Evolutionary conservation across 495 filamentous ascomycete species (phyloP).

Genomic region (Penicillium parvum): DNA sequence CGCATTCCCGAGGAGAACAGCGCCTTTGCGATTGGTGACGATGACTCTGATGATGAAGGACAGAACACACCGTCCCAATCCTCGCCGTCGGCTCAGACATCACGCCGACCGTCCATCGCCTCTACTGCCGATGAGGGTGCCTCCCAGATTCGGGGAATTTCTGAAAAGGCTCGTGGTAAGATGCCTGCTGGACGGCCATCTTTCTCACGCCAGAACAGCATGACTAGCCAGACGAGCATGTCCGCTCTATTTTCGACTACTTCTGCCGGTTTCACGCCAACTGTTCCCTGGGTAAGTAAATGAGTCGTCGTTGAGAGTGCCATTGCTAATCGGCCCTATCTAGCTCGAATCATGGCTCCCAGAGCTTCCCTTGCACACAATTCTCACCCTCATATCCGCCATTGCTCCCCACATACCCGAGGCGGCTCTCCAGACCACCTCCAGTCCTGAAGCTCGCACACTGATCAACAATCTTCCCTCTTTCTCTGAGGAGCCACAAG

Average conservation of each 20-base stretch:
- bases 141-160: slow-evolving; percentile 89
- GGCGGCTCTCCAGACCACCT: slow-evolving; percentile 28
- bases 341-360: slow-evolving; percentile 95
- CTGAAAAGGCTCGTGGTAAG: slow-evolving; percentile 95
- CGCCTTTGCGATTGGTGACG: slow-evolving; percentile 86
- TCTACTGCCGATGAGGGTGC: slow-evolving; percentile 75
- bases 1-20: slow-evolving; percentile 77
- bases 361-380: slow-evolving; percentile 85
- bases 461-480: slow-evolving; percentile 49
- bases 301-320: not conserved
- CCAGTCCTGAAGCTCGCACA: slow-evolving; percentile 35
- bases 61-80: slow-evolving; percentile 65
- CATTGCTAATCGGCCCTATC: slow-evolving; percentile 8
- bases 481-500: slow-evolving; percentile 59
- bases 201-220: slow-evolving; percentile 91
- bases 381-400: slow-evolving; percentile 69
- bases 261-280: slow-evolving; percentile 67
- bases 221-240: slow-evolving; percentile 71
- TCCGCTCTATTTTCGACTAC: slow-evolving; percentile 48
- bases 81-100: slow-evolving; percentile 65
- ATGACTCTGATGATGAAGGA: slow-evolving; percentile 69
- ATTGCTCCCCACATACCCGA: slow-evolving; percentile 47
- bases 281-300: slow-evolving; percentile 61
- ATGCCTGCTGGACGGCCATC: slow-evolving; percentile 80
- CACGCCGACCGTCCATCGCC: slow-evolving; percentile 66